Evolutionary conservation across 176 grass and related monocot genomes (phyloP), one percentile per base, ranked within the genome.

Genomic region (Aegilops sharonensis): DNA sequence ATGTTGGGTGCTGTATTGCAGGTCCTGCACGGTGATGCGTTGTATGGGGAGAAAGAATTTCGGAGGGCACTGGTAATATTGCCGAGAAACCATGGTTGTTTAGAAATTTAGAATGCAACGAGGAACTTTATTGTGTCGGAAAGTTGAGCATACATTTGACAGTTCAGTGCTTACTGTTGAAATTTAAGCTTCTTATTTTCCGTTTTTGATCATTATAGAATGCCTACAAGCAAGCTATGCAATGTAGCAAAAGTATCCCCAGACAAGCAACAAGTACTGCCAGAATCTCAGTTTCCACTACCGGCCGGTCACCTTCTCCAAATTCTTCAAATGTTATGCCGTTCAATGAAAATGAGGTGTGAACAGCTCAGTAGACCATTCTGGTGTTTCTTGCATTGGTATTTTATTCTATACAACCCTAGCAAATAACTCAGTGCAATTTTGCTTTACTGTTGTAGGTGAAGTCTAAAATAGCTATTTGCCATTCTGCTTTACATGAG

Each of bases 21-120:
- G 96, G 93, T 98, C 42, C 93, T 94, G 82, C 92, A 95, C 57
- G 96, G 88, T 67, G 96, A 98, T 95, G 93, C 96, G 82, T 91
- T 98, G 57, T 89, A 89, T 81, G 96, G 96, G 43, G 92, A 90
- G 78, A 98, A 81, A 64, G 96, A 98, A 63, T 94, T 92, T 80
- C 88, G 92, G 59, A 95, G 96, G 68, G 93, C 96, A 31, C 82
- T 98, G 92, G 96, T 95, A 98, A 86, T 63, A 23, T 78, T 91
- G 36, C 52, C 0, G 27, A 71, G 4, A 31, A 62, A 8, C 31
- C 25, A 30, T 4, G 9, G 13, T 82, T 86, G 1, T 29, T 25
- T 20, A 36, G 10, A 36, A 47, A 8, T 69, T 34, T 14, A 36
- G 4, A 11, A 36, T 14, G 48, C n/a, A 3, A 68, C 23, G 9